Conservation (phyloP, 176 grass and related monocot species). For the Zizania latifolia region DNA sequence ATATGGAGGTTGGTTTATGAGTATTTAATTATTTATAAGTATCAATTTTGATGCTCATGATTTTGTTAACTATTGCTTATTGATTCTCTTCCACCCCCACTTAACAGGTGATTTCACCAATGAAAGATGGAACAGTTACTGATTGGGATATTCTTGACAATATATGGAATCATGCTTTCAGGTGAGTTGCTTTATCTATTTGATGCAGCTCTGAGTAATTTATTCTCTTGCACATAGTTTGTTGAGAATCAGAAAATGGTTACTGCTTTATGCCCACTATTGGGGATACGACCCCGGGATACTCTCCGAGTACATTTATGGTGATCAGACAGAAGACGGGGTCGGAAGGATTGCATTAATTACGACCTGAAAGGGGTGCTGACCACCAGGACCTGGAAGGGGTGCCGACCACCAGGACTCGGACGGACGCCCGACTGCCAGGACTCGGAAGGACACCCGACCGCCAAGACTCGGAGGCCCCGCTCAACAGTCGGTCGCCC, state of each 20-base stretch:
- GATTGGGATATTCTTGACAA: slow-evolving; percentile 97
- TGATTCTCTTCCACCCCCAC: slow-evolving; percentile 19
- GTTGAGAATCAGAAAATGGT: neutral
- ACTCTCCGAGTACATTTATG: no score
- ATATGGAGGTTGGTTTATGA: slow-evolving; percentile 79
- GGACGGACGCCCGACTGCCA: no score
- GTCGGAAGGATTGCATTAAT: no score
- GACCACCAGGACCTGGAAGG: no score
- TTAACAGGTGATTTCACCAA: slow-evolving; percentile 76
- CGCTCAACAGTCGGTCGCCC: no score
- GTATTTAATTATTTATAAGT: neutral
- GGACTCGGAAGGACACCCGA: no score
- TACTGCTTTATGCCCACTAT: neutral
- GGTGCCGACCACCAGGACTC: no score
- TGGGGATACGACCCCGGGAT: no score
- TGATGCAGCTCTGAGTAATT: neutral
- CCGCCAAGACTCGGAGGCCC: no score
- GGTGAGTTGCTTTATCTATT: slow-evolving; percentile 35
- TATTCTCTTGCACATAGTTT: neutral
- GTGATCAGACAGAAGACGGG: no score
- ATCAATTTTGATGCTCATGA: slow-evolving; percentile 1
- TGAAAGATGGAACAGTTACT: slow-evolving; percentile 88
- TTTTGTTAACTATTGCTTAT: slow-evolving; percentile 14
- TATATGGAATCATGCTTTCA: slow-evolving; percentile 99
- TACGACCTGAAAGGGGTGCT: no score